A percentile compares a stretch with the other conserved stretches of the same genome.
Evolutionary conservation across 768 basidiomycete species (phyloP).

Genomic region (Coprinellus micaceus): DNA sequence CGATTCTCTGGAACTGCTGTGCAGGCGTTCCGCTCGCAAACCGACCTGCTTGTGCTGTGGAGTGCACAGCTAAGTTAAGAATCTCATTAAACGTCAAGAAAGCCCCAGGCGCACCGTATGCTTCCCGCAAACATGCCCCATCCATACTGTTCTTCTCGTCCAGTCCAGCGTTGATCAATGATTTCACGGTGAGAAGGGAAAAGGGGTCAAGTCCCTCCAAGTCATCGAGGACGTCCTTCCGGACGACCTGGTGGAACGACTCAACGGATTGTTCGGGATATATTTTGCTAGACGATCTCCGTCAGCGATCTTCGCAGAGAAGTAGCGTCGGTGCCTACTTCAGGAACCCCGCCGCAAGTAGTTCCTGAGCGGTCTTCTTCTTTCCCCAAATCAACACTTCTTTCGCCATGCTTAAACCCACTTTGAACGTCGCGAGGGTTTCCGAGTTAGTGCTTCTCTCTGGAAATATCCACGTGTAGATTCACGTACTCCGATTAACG

Average conservation of each 20-base stretch:
- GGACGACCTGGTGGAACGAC: conserved; percentile 52
- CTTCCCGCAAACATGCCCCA: conserved; percentile 63
- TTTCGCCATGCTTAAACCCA: conserved; percentile 67
- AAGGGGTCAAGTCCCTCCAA: conserved; percentile 54
- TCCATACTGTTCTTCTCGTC: conserved; percentile 63
- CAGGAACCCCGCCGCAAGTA: conserved; percentile 58
- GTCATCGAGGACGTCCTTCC: conserved; percentile 46
- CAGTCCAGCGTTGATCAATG: conserved; percentile 50
- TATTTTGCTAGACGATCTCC: conserved; percentile 44
- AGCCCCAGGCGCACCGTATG: conserved; percentile 41
- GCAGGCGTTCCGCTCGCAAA: conserved; percentile 59
- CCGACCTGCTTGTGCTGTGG: conserved; percentile 56
- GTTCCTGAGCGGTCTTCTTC: conserved; percentile 56
- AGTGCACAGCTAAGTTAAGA: background rate
- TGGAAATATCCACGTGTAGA: background rate
- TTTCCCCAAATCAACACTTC: conserved; percentile 70
- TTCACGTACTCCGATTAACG: conserved; percentile 53
- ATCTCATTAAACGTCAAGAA: background rate
- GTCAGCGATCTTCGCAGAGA: background rate
- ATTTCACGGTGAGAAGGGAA: conserved; percentile 51
- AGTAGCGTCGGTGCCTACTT: conserved; percentile 37
- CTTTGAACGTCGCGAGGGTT: conserved; percentile 29
- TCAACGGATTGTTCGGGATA: conserved; percentile 50
- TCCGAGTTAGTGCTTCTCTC: background rate
- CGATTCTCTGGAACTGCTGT: conserved; percentile 51